A percentile compares a stretch with the other conserved stretches of the same genome.
Conservation (phyloP, 2,329 filamentous ascomycete species). For the Exophiala mesophila region DNA sequence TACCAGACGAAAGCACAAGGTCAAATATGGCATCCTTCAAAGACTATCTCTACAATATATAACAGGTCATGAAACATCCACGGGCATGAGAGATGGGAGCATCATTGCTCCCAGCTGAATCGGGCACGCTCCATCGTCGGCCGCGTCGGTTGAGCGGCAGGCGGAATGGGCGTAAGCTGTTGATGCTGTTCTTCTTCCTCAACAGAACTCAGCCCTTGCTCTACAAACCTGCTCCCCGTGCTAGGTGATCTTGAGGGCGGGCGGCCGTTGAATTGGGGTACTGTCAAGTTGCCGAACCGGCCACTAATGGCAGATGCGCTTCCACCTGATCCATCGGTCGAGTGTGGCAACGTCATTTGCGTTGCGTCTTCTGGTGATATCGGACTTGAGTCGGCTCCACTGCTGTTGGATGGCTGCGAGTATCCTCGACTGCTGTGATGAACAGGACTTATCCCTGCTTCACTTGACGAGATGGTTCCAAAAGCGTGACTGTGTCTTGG, state of each 20-base stretch:
- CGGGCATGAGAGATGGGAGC: no score
- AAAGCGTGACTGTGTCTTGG: constrained; percentile 19
- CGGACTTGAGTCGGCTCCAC: constrained; percentile 11
- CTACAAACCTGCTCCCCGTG: constrained; percentile 24
- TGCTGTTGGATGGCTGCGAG: constrained; percentile 15
- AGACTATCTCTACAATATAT: no score
- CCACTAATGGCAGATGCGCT: constrained; percentile 4
- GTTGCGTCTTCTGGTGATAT: constrained; percentile 15
- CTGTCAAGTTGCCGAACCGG: constrained; percentile 7
- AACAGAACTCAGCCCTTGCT: constrained; percentile 22
- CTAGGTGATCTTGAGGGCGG: constrained; percentile 20
- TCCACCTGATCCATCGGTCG: constrained; percentile 1
- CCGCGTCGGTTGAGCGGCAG: constrained; percentile 3
- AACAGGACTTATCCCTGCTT: constrained; percentile 25
- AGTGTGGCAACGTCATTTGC: constrained; percentile 3
- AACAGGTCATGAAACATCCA: no score
- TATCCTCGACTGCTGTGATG: constrained; percentile 10
- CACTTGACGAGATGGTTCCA: constrained; percentile 20
- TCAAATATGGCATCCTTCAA: no score
- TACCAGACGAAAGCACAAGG: no score
- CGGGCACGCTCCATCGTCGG: constrained; percentile 1
- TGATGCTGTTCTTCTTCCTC: constrained; percentile 17
- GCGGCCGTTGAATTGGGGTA: constrained; percentile 19
- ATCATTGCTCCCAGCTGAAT: constrained; percentile 25
- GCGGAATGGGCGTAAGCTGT: no score